Evolutionary conservation across 2,329 filamentous ascomycete genomes (phyloP).

Genomic region (Aspergillus sp.): DNA sequence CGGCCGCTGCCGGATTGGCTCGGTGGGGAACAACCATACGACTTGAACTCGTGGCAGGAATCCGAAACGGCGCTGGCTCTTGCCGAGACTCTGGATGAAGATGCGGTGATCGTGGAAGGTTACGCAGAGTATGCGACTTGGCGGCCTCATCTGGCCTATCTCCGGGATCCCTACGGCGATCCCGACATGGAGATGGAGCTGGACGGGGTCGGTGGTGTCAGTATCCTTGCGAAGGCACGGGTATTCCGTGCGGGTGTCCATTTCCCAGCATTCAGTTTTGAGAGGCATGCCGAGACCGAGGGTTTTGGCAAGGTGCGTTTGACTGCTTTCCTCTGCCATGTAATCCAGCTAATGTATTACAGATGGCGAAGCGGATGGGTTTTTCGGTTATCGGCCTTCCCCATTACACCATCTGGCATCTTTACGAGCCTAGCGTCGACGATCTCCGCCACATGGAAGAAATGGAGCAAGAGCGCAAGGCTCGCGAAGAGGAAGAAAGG

Average conservation of each 20-base stretch:
- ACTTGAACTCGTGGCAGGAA: constrained; percentile 98
- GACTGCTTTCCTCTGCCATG: neutral
- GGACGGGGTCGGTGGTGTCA: constrained; percentile 95
- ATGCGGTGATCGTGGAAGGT: constrained; percentile 97
- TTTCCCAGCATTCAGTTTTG: constrained; percentile 97
- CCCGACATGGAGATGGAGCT: constrained; percentile 99
- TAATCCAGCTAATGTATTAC: constrained; percentile 15
- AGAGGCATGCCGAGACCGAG: constrained; percentile 98
- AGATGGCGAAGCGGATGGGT: constrained; percentile 97
- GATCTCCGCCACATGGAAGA: constrained; percentile 98
- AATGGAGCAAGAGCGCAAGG: constrained; percentile 85
- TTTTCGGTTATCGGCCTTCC: constrained; percentile 94
- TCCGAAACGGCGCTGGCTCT: constrained; percentile 93
- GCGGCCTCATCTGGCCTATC: constrained; percentile 93
- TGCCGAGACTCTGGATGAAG: constrained; percentile 92
- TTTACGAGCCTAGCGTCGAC: constrained; percentile 98
- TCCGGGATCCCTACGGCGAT: constrained; percentile 94
- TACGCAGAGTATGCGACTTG: constrained; percentile 99
- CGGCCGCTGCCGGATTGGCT: constrained; percentile 98
- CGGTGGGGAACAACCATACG: constrained; percentile 95
- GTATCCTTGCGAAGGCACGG: constrained; percentile 91
- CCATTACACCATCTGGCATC: constrained; percentile 98
- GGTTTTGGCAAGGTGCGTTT: constrained; percentile 87
- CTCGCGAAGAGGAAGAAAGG: constrained; percentile 76
- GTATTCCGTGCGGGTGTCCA: constrained; percentile 95